Evolutionary conservation across 805 yeast genomes (phyloP).

Genomic region (Yamadazyma endophytica): DNA sequence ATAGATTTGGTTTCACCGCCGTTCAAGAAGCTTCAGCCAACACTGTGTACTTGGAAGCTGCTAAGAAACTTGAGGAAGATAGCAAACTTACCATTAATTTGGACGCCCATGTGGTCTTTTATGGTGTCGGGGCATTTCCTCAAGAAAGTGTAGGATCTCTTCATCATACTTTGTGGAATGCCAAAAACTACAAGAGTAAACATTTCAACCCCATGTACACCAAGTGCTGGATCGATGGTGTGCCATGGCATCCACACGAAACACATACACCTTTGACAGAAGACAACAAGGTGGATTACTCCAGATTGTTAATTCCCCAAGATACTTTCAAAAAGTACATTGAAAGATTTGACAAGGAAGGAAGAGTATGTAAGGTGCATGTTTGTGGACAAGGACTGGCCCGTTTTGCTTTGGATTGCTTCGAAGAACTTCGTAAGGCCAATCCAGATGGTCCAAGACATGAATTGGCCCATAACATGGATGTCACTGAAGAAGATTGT

Average conservation of each 20-base stretch:
- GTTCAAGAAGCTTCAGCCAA: conserved; percentile 22
- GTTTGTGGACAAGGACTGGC: conserved; percentile 20
- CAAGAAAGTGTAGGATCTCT: conserved; percentile 17
- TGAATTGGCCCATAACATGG: conserved; percentile 22
- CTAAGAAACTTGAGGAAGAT: conserved; percentile 14
- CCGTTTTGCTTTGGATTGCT: conserved; percentile 17
- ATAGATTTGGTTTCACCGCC: conserved; percentile 19
- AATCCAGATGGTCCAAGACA: conserved; percentile 19
- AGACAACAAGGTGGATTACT: conserved; percentile 13
- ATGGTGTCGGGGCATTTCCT: conserved; percentile 20
- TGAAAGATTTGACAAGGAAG: conserved; percentile 19
- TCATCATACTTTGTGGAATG: conserved; percentile 16
- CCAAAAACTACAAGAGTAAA: conserved; percentile 16
- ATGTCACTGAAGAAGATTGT: conserved; percentile 17
- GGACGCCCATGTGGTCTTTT: conserved; percentile 20
- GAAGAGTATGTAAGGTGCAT: conserved; percentile 19
- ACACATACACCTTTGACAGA: conserved; percentile 17
- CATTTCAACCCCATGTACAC: conserved; percentile 19
- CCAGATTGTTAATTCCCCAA: conserved; percentile 17
- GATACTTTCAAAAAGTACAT: conserved; percentile 19
- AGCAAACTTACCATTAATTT: conserved; percentile 16
- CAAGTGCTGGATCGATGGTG: conserved; percentile 22
- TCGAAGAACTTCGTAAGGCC: conserved; percentile 17
- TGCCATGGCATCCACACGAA: conserved; percentile 20
- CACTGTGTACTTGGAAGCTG: conserved; percentile 19